Evolutionary conservation across 371 early-diverging fungal species (phyloP), one percentile per base, ranked within the genome.

Genomic region (Chytridiales sp.): DNA sequence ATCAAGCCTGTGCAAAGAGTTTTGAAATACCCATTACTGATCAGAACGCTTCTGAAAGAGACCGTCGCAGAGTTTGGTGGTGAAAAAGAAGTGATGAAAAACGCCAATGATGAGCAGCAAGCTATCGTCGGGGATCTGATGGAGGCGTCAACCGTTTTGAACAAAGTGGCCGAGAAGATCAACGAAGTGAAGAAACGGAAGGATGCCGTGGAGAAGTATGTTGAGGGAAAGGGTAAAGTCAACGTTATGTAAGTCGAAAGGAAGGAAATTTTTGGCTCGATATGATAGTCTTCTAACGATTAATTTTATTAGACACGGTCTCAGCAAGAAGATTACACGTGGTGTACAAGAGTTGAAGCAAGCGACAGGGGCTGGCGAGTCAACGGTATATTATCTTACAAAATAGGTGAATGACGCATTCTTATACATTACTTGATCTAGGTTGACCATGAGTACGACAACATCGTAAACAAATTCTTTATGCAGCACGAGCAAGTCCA

Each of bases 1-100:
- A 90, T 93, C 64, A 91, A 91, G 58, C 93, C 93, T 30, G 89
- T 91, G 9, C 93, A 93, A 61, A 72, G 93, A 24, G 86, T 93
- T 4, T 74, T 91, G n/a, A 90, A 91, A 63, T 90, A 90, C 59
- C 92, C 91, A 8, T 67, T 93, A 11, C 66, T 93, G 40, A 67
- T 92, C 21, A 77, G 59, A 35, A 27, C 21, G n/a, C 26, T 59
- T 6, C 29, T 47, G 4, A 59, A 59, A 24, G 59, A 59, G 40
- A 49, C 50, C 15, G 24, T 19, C 21, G 21, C 21, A n/a, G 47
- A 46, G 11, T n/a, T 46, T 21, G 47, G 47, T 46, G 47, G 13
- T 9, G 47, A 9, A 13, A 21, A 21, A 11, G 21, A 9, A 11
- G 21, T 21, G 9, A n/a, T n/a, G n/a, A n/a, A n/a, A n/a, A n/a